phyloP scores from a whole-genome alignment of 352 stramenopile species.

The Sclerospora graminicola region DNA sequence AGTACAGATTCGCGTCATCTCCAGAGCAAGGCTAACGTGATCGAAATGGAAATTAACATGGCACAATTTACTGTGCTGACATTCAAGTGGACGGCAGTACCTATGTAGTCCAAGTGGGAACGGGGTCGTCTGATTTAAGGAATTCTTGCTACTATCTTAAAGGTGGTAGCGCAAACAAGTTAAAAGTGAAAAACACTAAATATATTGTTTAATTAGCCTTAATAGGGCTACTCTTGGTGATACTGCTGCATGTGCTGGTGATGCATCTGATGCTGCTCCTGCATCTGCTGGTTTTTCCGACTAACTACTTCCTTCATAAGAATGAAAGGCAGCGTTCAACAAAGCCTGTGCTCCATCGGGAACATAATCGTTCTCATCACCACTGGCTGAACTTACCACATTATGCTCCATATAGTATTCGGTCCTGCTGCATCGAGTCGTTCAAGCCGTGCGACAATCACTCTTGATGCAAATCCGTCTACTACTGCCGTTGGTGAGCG shows the following conservation, averaged over 20 bases:
- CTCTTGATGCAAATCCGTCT: constrained; percentile 45
- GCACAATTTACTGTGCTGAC: constrained; percentile 55
- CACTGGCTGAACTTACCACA: constrained; percentile 7
- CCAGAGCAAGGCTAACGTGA: constrained; percentile 20
- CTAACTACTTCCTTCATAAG: constrained; percentile 62
- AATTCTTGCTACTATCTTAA: too few species aligned
- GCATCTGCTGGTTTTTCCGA: constrained; percentile 30
- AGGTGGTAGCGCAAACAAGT: too few species aligned
- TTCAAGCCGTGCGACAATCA: constrained; percentile 11
- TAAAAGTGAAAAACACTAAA: too few species aligned
- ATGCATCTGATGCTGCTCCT: constrained; percentile 25
- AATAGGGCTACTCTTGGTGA: too few species aligned
- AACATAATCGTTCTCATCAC: constrained; percentile 25
- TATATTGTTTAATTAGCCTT: too few species aligned
- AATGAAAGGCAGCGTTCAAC: constrained; percentile 59
- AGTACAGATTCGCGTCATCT: constrained; percentile 16
- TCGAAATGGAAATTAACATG: constrained; percentile 43
- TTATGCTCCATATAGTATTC: constrained; percentile 4
- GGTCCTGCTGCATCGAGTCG: constrained; percentile 7
- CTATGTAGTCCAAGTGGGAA: too few species aligned
- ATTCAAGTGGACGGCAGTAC: constrained; percentile 30
- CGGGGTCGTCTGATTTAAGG: constrained; percentile 70
- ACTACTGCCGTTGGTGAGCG: constrained; percentile 53
- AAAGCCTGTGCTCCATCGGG: constrained; percentile 54
- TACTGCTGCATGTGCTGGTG: constrained; percentile 25